Base-by-base conservation (phyloP, 345 rosid species). In the Camelina hispida region DNA sequence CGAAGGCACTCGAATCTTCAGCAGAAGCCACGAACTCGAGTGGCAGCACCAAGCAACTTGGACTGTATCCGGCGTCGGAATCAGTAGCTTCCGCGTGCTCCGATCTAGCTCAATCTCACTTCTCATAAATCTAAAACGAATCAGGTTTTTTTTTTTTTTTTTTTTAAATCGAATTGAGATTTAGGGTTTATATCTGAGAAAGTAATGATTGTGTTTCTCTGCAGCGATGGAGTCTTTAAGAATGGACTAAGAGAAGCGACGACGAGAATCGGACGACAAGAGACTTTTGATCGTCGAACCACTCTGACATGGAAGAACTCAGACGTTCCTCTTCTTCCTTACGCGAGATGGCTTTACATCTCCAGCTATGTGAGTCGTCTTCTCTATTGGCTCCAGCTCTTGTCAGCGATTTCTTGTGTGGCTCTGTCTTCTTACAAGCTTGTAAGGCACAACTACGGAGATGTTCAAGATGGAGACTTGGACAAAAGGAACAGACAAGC, bases 31-130 rank as follows among this genome's bases (percentile, higher is more conserved):
- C 28, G 97, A 93, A 82, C 92, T 93, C 4, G 98, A 93, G 74
- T 93, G 96, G 97, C 98, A 93, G 66, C 93, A 89, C 43, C 96
- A 93, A 40, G 91, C 91, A 15, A 91, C 98, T 2, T 89, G 96
- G 98, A 83, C 97, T 1, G 73, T 89, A 1, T 32, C 96, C 0
- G 90, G 82, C 52, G 89, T 84, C 0, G 93, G 97, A 30, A 82
- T 87, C 32, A 87, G 74, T 77, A 91, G 97, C 80, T 93, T 93
- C 68, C 80, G 89, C 0, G 92, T 86, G 1, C 35, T 93, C 47
- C 85, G 80, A 43, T 82, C 91, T 1, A 83, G 85, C 70, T 78
- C 94, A 0, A 77, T 78, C 59, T 62, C 70, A 14, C 59, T 87
- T 57, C 7, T 84, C 25, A 43, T 71, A 32, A 48, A 75, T 13